These are phyloP conservation scores for Pythium guiyangense DNA, from an alignment of 352 stramenopile species.

Conservation along the genomic window DNA sequence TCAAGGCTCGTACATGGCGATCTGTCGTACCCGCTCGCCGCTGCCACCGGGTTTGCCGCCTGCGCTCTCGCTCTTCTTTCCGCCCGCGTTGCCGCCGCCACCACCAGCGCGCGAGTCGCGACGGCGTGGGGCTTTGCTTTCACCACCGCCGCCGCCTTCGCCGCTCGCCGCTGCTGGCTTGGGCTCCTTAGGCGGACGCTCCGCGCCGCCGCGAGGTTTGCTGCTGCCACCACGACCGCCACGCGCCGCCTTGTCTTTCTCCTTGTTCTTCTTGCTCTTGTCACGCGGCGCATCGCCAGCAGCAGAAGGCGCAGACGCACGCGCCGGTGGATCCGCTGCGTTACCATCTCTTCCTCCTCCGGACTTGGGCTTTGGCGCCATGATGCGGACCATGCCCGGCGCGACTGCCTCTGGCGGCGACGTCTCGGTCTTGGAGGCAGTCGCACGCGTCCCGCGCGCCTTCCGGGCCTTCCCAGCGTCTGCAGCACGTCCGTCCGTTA, in stretches of 20 bases:
- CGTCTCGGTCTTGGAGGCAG: slow-evolving; percentile 29
- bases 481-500: slow-evolving; percentile 2
- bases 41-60: slow-evolving; percentile 15
- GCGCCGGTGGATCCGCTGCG: slow-evolving; percentile 1
- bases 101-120: slow-evolving; percentile 16
- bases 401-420: slow-evolving; percentile 15
- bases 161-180: slow-evolving; percentile 19
- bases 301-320: not conserved
- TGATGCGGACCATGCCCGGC: slow-evolving; percentile 51
- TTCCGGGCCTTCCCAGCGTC: slow-evolving; percentile 46
- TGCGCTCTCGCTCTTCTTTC: slow-evolving; percentile 23
- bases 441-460: slow-evolving; percentile 18
- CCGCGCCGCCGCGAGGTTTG: not conserved
- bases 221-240: slow-evolving; percentile 21
- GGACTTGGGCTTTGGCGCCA: slow-evolving; percentile 29
- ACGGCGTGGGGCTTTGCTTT: slow-evolving; percentile 24
- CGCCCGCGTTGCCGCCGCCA: not conserved
- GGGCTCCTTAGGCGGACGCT: slow-evolving; percentile 22
- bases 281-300: slow-evolving; percentile 2
- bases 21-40: slow-evolving; percentile 4
- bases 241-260: not conserved
- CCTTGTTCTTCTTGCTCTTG: slow-evolving; percentile 20
- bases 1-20: no score
- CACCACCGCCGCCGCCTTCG: slow-evolving; percentile 15
- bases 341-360: not conserved